Evolutionary conservation across 208 protist genomes (phyloP).

Genomic region (Acanthamoeba healyi): DNA sequence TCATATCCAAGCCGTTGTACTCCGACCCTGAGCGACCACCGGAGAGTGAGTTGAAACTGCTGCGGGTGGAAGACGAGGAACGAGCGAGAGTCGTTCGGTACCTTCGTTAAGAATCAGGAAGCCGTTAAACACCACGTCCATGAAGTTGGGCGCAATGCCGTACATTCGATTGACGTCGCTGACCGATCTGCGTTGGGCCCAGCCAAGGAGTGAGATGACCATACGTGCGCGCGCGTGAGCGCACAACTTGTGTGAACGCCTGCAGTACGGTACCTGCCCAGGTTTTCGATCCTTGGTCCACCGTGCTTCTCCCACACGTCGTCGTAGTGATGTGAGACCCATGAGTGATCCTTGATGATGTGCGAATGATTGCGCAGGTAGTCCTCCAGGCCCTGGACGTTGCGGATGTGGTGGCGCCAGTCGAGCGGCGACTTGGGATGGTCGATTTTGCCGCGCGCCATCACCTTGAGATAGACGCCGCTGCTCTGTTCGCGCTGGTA

Average conservation of each 20-base stretch:
- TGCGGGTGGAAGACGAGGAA: neutral
- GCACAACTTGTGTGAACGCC: neutral
- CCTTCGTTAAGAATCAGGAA: constrained; percentile 76
- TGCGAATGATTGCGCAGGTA: constrained; percentile 57
- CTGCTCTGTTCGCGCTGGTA: constrained; percentile 79
- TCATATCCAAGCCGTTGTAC: constrained; percentile 35
- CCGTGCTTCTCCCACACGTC: neutral
- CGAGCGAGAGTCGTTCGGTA: neutral
- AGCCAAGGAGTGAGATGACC: neutral
- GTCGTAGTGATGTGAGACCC: neutral
- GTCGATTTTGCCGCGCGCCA: neutral
- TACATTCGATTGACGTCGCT: constrained; percentile 54
- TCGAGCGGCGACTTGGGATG: neutral
- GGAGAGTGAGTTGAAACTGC: neutral
- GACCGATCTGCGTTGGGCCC: neutral
- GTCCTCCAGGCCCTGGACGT: neutral
- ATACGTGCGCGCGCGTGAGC: no score
- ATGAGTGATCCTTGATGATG: constrained; percentile 58
- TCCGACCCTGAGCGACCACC: neutral
- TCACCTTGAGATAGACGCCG: constrained; percentile 76
- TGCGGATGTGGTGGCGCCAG: constrained; percentile 49
- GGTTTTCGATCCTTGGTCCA: neutral
- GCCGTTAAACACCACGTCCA: constrained; percentile 61
- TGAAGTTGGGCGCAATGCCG: constrained; percentile 80
- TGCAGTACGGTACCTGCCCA: neutral